Evolutionary conservation across 306 rosid genomes (phyloP), one percentile per base, ranked within the genome.

Genomic region (Dryas octopetala): DNA sequence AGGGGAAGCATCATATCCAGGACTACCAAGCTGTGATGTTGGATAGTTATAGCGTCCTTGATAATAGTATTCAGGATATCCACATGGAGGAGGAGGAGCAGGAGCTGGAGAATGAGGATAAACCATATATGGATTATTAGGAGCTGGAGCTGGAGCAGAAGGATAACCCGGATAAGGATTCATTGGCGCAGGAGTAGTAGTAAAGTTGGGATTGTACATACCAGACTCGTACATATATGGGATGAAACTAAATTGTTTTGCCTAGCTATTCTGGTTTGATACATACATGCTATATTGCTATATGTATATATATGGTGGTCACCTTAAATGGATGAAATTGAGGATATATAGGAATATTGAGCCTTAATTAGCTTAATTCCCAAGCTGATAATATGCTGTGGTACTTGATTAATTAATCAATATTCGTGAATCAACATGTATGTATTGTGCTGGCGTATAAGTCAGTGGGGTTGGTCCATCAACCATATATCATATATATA

Each of bases 141-240:
- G 19, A 19, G 19, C 19, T 17, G 62, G 74, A 41, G 74, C 51
- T 12, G 62, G 74, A 43, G 74, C 58, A 41, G 58, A 64, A 41
- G 62, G 64, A 54, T 70, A 70, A 54, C 23, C 52, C 40, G 45
- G 46, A 54, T 70, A 17, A 47, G 74, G 74, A 70, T 70, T 53
- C 9, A 50, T 15, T 13, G 48, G 26, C 23, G 38, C 40, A 58
- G 40, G 40, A 58, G 28, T 23, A 54, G 19, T 58, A 11, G 14
- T 58, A 19, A 19, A 19, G 19, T 19, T 19, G 19, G 19, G 19
- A 58, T 14, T 23, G 40, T 58, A 58, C 28, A 58, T n/a, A 44
- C 11, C 28, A 15, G 4, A 44, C 41, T 54, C 74, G 64, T 6
- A 54, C 45, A 70, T 54, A 12, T 19, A 19, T 19, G 62, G 62